Percentiles rank a stretch among this genome's conserved stretches.
phyloP scores from a whole-genome alignment of 768 basidiomycete species.

The Hygrophoropsis aurantiaca region DNA sequence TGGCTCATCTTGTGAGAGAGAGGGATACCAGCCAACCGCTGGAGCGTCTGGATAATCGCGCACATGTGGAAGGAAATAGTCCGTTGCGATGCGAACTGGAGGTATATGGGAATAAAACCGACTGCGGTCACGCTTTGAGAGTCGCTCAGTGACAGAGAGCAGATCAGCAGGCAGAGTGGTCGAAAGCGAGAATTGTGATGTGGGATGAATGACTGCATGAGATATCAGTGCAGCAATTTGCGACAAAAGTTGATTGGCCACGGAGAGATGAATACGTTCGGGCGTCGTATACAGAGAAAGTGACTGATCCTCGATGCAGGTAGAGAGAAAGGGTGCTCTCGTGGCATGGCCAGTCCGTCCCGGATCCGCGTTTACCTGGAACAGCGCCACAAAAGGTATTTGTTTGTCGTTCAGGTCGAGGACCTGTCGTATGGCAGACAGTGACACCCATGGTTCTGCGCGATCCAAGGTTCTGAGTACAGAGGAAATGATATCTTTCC shows the following conservation, averaged over 20 bases:
- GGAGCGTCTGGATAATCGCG: conserved; percentile 10
- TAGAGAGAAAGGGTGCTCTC: conserved; percentile 9
- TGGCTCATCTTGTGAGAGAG: conserved; percentile 4
- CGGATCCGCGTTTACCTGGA: conserved; percentile 8
- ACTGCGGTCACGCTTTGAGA: conserved; percentile 7
- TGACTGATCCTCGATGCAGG: conserved; percentile 5
- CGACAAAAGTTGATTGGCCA: conserved; percentile 13
- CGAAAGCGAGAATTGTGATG: conserved; percentile 8
- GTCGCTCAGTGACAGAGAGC: conserved; percentile 15
- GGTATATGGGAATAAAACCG: conserved; percentile 15
- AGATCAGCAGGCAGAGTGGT: conserved; percentile 11
- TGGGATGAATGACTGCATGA: conserved; percentile 3
- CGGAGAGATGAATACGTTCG: conserved; percentile 10
- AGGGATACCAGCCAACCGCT: conserved; percentile 23
- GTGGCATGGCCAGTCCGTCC: not conserved
- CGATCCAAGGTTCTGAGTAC: conserved; percentile 8
- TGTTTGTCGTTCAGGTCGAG: conserved; percentile 1
- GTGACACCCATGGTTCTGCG: not conserved
- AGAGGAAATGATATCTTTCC: conserved; percentile 11
- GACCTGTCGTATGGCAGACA: not conserved
- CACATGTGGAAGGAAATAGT: conserved; percentile 21
- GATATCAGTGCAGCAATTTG: conserved; percentile 13
- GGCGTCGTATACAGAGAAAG: conserved; percentile 15
- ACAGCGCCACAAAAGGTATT: conserved; percentile 15
- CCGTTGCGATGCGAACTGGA: conserved; percentile 19